Evolutionary conservation across 176 grass and related monocot species (phyloP).

Genomic region (Leersia perrieri): DNA sequence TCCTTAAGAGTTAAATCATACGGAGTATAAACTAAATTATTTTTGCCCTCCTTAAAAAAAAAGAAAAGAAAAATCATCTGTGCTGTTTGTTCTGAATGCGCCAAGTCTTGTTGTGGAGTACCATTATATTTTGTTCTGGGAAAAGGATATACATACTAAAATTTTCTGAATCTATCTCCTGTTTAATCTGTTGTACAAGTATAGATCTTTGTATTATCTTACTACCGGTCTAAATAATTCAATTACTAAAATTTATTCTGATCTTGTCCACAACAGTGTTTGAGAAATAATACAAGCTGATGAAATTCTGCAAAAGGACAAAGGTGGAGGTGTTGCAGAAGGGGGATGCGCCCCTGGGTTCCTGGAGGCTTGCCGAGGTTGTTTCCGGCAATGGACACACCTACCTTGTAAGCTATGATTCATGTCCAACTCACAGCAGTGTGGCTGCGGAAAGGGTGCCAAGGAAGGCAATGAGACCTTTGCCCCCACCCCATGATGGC

Average conservation of each 20-base stretch:
- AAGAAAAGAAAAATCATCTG: not conserved
- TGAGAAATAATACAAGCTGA: not conserved
- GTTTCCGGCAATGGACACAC: conserved; percentile 74
- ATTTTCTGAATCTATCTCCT: conserved; percentile 2
- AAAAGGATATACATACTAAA: too few relatives aligned
- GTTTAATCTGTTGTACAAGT: not conserved
- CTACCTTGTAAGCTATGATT: conserved; percentile 57
- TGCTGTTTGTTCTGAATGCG: not conserved
- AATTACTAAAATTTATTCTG: conserved; percentile 24
- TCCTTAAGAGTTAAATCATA: not conserved
- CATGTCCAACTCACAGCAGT: not conserved
- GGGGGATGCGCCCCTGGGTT: conserved; percentile 45
- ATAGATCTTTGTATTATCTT: conserved; percentile 1
- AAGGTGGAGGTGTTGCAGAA: conserved; percentile 67
- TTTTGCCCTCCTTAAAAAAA: too few relatives aligned
- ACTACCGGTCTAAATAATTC: not conserved
- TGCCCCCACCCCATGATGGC: conserved; percentile 20
- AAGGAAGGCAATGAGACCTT: conserved; percentile 64
- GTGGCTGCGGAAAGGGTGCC: conserved; percentile 51
- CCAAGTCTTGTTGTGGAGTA: not conserved
- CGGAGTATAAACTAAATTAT: not conserved
- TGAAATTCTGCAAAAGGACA: conserved; percentile 64
- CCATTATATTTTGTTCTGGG: not conserved
- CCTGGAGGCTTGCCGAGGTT: conserved; percentile 63
- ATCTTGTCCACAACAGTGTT: conserved; percentile 18